A percentile compares a stretch with the other conserved stretches of the same genome.
phyloP scores from a whole-genome alignment of 2,329 filamentous ascomycete genomes.

The Trichoderma atroviride region DNA sequence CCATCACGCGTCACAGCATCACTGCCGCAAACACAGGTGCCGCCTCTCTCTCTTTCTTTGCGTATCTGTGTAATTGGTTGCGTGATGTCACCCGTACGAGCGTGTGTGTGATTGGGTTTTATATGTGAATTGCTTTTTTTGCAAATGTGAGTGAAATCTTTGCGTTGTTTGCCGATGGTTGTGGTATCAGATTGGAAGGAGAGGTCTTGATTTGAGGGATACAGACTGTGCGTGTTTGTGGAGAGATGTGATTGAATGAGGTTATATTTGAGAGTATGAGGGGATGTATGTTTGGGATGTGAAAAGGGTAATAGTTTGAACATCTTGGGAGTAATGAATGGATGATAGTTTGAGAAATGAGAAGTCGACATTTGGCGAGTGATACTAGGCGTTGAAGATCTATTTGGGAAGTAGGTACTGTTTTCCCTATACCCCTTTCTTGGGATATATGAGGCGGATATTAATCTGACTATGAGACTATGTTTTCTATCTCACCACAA shows the following conservation, averaged over 20 bases:
- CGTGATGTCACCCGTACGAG: slow-evolving; percentile 7
- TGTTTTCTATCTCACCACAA: background rate
- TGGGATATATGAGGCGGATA: background rate
- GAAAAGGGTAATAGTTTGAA: background rate
- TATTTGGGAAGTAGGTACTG: background rate
- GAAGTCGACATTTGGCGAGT: background rate
- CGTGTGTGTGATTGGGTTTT: background rate
- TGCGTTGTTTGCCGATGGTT: background rate
- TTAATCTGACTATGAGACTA: background rate
- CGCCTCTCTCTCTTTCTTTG: background rate
- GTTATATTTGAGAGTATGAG: background rate
- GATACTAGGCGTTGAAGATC: background rate
- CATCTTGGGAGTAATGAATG: background rate
- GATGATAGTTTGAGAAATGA: background rate
- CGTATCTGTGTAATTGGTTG: background rate
- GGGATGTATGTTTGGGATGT: background rate
- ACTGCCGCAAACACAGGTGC: background rate
- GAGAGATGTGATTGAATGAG: background rate
- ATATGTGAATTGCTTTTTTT: background rate
- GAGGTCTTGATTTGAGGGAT: background rate
- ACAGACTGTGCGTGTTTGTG: background rate
- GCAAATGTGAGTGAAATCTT: background rate
- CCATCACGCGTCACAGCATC: slow-evolving; percentile 9
- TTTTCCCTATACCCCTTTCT: background rate
- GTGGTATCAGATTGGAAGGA: background rate